Evolutionary conservation across 805 yeast species (phyloP).

Genomic region (Teunomyces lycoperdinae): DNA sequence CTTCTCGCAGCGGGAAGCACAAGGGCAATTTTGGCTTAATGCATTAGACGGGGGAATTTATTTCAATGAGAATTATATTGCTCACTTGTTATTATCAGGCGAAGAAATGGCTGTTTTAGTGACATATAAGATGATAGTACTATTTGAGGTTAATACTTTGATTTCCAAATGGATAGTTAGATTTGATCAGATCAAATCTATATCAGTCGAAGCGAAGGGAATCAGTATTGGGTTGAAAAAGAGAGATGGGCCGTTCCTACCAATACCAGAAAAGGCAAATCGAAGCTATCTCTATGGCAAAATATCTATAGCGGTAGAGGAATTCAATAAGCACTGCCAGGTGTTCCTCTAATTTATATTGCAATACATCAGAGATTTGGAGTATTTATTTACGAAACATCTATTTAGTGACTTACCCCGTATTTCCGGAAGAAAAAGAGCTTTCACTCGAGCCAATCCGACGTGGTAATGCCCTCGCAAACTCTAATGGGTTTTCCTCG

Average conservation of each 20-base stretch:
- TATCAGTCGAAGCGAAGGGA: constrained; percentile 78
- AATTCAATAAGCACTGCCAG: constrained; percentile 70
- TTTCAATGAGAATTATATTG: constrained; percentile 71
- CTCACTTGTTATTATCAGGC: constrained; percentile 82
- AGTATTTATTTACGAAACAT: background rate
- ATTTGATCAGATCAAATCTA: constrained; percentile 63
- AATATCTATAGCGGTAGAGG: constrained; percentile 78
- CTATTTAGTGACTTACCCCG: background rate
- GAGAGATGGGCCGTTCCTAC: constrained; percentile 60
- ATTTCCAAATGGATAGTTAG: constrained; percentile 68
- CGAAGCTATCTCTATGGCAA: constrained; percentile 65
- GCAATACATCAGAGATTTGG: background rate
- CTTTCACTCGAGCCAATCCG: constrained; percentile 39
- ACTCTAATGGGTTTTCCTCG: constrained; percentile 44
- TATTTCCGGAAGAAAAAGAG: constrained; percentile 5
- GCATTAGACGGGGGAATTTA: constrained; percentile 77
- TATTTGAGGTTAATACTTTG: constrained; percentile 61
- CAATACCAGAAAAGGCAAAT: constrained; percentile 65
- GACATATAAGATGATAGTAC: constrained; percentile 65
- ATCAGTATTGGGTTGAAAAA: constrained; percentile 61
- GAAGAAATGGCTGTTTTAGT: constrained; percentile 75
- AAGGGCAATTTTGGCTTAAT: constrained; percentile 92
- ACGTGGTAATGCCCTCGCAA: constrained; percentile 43
- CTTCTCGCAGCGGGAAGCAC: constrained; percentile 77
- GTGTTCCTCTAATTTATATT: constrained; percentile 28